These are phyloP conservation scores for Gossypioides kirkii DNA, from an alignment of 345 rosid species.

Conservation along the genomic window DNA sequence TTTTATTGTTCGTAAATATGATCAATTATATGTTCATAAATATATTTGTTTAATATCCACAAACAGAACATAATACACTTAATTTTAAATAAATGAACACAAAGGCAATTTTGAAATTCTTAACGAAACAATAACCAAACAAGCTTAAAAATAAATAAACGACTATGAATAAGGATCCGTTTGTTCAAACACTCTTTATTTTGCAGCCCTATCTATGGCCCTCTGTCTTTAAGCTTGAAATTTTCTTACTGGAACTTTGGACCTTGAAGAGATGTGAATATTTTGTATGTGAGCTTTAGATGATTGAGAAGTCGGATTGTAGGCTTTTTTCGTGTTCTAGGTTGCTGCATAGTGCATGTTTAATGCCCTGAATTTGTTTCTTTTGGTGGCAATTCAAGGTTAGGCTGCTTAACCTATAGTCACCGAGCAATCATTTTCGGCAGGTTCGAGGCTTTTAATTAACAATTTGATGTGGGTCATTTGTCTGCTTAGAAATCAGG, in stretches of 20 bases:
- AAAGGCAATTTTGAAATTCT: too few species aligned
- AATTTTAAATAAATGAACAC: too few species aligned
- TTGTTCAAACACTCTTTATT: too few species aligned
- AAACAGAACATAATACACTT: too few species aligned
- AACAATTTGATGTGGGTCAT: background rate
- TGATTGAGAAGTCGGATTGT: background rate
- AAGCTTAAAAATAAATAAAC: too few species aligned
- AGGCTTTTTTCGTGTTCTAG: background rate
- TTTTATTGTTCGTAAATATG: too few species aligned
- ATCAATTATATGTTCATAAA: too few species aligned
- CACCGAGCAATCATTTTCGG: background rate
- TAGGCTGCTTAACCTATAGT: constrained; percentile 2
- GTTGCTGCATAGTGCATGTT: background rate
- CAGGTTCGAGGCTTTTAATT: background rate
- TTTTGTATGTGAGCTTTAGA: background rate
- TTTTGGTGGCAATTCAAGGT: background rate
- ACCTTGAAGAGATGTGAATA: background rate
- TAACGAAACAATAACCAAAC: too few species aligned
- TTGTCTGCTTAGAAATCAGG: background rate
- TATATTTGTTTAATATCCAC: too few species aligned
- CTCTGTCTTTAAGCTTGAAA: background rate
- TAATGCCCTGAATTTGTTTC: background rate
- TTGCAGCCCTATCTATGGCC: too few species aligned
- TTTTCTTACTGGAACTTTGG: background rate
- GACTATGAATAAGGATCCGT: too few species aligned